Evolutionary conservation across 495 filamentous ascomycete species (phyloP).

Genomic region (Daldinia bambusicola): DNA sequence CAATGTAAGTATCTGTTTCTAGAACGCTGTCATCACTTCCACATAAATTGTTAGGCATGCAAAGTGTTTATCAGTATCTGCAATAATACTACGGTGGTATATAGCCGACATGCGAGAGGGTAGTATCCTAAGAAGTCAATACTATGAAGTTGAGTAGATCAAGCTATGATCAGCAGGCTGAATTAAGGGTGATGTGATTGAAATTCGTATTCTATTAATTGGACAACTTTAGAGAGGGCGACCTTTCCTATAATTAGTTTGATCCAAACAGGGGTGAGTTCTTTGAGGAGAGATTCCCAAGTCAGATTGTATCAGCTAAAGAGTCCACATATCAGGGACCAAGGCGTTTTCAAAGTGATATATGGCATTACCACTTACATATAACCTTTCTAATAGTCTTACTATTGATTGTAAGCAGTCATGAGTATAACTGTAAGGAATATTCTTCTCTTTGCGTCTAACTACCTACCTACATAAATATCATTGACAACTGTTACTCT

Average conservation of each 20-base stretch:
- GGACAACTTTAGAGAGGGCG: neutral
- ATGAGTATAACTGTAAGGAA: too few relatives aligned
- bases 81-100: constrained; percentile 8
- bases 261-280: neutral
- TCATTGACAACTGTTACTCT: too few relatives aligned
- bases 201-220: neutral
- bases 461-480: too few relatives aligned
- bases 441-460: too few relatives aligned
- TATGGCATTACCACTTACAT: too few relatives aligned
- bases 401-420: too few relatives aligned
- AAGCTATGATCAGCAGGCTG: constrained; percentile 20
- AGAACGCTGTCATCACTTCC: neutral
- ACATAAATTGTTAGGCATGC: neutral
- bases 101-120: constrained; percentile 37
- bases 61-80: neutral
- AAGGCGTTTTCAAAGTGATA: too few relatives aligned
- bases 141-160: neutral
- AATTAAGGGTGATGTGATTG: constrained; percentile 18
- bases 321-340: too few relatives aligned
- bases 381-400: too few relatives aligned
- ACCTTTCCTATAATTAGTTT: constrained; percentile 13
- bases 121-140: constrained; percentile 6
- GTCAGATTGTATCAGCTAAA: neutral
- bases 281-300: constrained; percentile 1
- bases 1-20: neutral